Percentiles rank a stretch among this genome's conserved stretches.
These are phyloP conservation scores for Cucurbita ficifolia DNA, from an alignment of 306 rosid genomes.

Conservation along the genomic window DNA sequence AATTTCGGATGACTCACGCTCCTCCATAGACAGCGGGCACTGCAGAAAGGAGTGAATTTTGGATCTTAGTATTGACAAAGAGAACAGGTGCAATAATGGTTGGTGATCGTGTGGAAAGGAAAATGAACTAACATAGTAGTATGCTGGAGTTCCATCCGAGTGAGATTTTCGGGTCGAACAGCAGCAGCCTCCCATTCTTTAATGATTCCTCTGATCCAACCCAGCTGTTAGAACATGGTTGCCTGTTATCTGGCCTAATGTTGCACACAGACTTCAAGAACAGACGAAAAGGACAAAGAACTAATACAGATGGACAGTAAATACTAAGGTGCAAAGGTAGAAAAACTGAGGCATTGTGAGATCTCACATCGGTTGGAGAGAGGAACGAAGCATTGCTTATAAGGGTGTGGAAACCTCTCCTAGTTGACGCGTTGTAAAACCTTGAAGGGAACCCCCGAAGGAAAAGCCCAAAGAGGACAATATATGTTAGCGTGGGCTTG, in stretches of 20 bases:
- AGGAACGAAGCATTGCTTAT: no score
- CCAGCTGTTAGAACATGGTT: conserved; percentile 4
- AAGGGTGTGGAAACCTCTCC: no score
- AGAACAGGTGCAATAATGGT: background rate
- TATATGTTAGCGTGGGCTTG: no score
- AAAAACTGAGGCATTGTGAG: background rate
- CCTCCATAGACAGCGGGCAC: conserved; percentile 55
- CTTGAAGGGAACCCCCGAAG: no score
- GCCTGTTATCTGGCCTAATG: background rate
- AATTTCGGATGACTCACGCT: conserved; percentile 32
- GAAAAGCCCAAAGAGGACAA: no score
- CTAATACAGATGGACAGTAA: background rate
- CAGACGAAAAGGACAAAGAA: background rate
- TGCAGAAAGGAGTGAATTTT: conserved; percentile 19
- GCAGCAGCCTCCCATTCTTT: conserved; percentile 79
- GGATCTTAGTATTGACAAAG: background rate
- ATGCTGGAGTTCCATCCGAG: conserved; percentile 56
- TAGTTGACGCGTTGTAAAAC: no score
- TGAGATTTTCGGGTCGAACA: conserved; percentile 70
- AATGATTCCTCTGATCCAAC: conserved; percentile 15
- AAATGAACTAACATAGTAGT: conserved; percentile 49
- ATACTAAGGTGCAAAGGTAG: background rate
- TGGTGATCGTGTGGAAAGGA: conserved; percentile 8
- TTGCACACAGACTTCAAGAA: background rate
- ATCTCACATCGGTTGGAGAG: no score